A percentile compares a stretch with the other conserved stretches of the same genome.
Evolutionary conservation across 306 rosid species (phyloP).

Genomic region (Acacia confusa): DNA sequence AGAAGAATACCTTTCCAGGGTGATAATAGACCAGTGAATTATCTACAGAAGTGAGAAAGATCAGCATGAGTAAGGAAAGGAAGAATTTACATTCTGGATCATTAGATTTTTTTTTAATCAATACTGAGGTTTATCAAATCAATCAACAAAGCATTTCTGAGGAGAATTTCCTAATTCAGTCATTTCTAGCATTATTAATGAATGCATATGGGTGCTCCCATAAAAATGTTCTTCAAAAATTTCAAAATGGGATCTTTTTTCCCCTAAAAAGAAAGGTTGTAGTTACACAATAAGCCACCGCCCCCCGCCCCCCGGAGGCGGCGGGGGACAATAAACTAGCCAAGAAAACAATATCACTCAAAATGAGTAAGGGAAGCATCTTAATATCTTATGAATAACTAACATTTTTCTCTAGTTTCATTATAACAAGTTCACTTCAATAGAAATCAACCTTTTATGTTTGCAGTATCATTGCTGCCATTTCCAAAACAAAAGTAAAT

Average conservation of each 20-base stretch:
- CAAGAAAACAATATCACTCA: too few relatives aligned
- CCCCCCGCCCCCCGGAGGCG: too few relatives aligned
- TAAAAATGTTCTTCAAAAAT: slow-evolving; percentile 8
- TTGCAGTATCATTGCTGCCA: slow-evolving; percentile 10
- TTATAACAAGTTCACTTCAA: neutral
- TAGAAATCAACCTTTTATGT: neutral
- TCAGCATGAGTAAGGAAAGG: slow-evolving; percentile 23
- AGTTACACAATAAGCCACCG: slow-evolving; percentile 8
- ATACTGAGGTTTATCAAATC: neutral
- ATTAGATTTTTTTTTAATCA: slow-evolving; percentile 18
- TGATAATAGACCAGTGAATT: slow-evolving; percentile 87
- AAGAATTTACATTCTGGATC: slow-evolving; percentile 4
- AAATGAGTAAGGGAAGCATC: too few relatives aligned
- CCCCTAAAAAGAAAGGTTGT: too few relatives aligned
- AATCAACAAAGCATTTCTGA: slow-evolving; percentile 6
- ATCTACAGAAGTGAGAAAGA: slow-evolving; percentile 53
- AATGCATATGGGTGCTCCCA: slow-evolving; percentile 12
- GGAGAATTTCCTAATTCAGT: slow-evolving; percentile 16
- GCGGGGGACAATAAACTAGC: too few relatives aligned
- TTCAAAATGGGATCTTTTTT: neutral
- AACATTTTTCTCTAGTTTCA: neutral
- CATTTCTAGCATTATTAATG: slow-evolving; percentile 13
- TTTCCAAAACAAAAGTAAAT: slow-evolving; percentile 18
- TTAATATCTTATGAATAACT: too few relatives aligned
- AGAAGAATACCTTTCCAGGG: slow-evolving; percentile 99